Evolutionary conservation across 108 stramenopile species (phyloP).

Genomic region (Cyclotella baltica): DNA sequence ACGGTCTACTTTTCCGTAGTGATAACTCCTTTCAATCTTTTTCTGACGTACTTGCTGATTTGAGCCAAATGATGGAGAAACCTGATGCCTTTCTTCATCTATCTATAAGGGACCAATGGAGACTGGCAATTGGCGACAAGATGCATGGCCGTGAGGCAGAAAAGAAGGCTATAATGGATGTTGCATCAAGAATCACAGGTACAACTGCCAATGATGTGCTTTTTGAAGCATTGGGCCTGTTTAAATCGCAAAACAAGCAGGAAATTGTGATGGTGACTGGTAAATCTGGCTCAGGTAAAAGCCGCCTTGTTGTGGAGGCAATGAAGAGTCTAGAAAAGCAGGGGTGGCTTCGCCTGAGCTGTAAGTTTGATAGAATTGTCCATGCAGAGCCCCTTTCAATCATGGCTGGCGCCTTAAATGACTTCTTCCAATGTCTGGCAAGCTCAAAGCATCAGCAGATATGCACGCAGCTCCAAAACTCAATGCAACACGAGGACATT

Average conservation of each 20-base stretch:
- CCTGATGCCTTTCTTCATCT: slow-evolving; percentile 29
- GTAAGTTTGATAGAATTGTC: slow-evolving; percentile 37
- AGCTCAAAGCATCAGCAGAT: not conserved
- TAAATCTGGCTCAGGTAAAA: slow-evolving; percentile 65
- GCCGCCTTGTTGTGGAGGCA: slow-evolving; percentile 35
- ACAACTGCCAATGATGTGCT: slow-evolving; percentile 7
- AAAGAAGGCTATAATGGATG: slow-evolving; percentile 18
- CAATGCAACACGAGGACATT: slow-evolving; percentile 14
- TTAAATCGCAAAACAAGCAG: not conserved
- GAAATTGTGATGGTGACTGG: slow-evolving; percentile 48
- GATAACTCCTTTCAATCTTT: slow-evolving; percentile 24
- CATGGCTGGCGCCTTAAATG: slow-evolving; percentile 21
- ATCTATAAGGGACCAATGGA: slow-evolving; percentile 1
- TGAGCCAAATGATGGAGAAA: slow-evolving; percentile 28
- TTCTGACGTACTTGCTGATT: slow-evolving; percentile 24
- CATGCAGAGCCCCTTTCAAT: slow-evolving; percentile 31
- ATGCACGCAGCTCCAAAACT: not conserved
- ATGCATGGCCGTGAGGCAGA: slow-evolving; percentile 26
- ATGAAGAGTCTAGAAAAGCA: slow-evolving; percentile 2
- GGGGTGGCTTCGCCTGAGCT: slow-evolving; percentile 29
- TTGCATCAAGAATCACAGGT: not conserved
- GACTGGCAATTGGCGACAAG: slow-evolving; percentile 22
- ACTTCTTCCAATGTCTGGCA: slow-evolving; percentile 4
- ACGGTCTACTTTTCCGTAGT: slow-evolving; percentile 21
- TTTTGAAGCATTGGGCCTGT: slow-evolving; percentile 3